Base-by-base conservation (phyloP, 2,329 filamentous ascomycete genomes). In the Ilyonectria destructans region DNA sequence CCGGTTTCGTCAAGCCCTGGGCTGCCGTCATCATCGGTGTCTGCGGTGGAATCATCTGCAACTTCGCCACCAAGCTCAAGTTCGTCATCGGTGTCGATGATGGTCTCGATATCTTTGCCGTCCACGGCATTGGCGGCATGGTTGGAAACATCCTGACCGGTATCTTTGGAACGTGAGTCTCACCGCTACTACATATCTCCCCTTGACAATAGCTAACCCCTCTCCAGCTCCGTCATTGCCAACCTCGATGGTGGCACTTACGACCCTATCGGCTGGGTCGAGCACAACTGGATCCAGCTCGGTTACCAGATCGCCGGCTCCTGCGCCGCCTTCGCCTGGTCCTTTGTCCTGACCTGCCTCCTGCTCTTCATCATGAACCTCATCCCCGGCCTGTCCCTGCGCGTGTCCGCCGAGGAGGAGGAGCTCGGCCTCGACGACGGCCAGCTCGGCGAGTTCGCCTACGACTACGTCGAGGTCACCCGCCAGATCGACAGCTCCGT, bases 51-150 rank as follows among this genome's bases (percentile, higher is more conserved):
- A 83, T 93, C 60, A 86, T 91, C 67, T 93, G 91, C 87, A 97
- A 97, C 83, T 94, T 96, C 83, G 89, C 91, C 68, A 97, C 94
- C 78, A 97, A 97, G 87, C 88, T 94, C 87, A 91, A 87, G 90
- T 91, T 89, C 75, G 61, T 87, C 56, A 86, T 97, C 77, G 90
- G 90, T 70, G 91, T 97, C 63, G 94, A 97, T 75, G 94, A 97
- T 79, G 92, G 93, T 6, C 93, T 97, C 82, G 94, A 97, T 84
- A 91, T 97, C 77, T 96, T 97, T 82, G 94, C 94, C 73, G 93
- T 96, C 82, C 94, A 97, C 88, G 94, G 89, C 77, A 84, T 97
- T 71, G 94, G 94, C 56, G 94, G 94, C 72, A 93, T 96, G 72
- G 87, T 92, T 65, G 94, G 94, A 58, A 93, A 97, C 75, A 82